Evolutionary conservation across 2,329 filamentous ascomycete genomes (phyloP).

Genomic region (Alternaria burnsii): DNA sequence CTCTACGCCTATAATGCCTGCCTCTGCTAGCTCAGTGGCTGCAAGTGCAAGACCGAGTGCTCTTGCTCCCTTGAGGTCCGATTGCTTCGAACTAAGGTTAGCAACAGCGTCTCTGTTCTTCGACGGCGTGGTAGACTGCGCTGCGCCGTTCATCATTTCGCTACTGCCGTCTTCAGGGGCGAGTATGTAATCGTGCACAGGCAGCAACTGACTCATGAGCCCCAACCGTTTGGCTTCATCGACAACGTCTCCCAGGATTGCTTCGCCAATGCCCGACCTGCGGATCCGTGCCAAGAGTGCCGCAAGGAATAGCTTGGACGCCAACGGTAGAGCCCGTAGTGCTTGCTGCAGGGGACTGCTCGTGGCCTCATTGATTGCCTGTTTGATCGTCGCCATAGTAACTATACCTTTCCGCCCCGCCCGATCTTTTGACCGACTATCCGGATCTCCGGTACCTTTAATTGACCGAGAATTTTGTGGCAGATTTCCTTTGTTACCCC

Average conservation of each 20-base stretch:
- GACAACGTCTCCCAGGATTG: slow-evolving; percentile 85
- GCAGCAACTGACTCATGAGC: slow-evolving; percentile 66
- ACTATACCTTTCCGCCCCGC: slow-evolving; percentile 65
- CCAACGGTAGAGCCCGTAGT: slow-evolving; percentile 80
- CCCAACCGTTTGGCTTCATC: slow-evolving; percentile 82
- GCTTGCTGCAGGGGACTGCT: slow-evolving; percentile 91
- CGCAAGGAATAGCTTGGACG: slow-evolving; percentile 84
- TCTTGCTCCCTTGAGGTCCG: slow-evolving; percentile 54
- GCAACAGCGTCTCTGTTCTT: slow-evolving; percentile 25
- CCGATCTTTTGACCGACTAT: slow-evolving; percentile 35
- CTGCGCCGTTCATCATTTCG: slow-evolving; percentile 17
- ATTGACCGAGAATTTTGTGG: slow-evolving; percentile 25
- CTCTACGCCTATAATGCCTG: slow-evolving; percentile 87
- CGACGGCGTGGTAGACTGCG: slow-evolving; percentile 23
- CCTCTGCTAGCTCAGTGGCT: slow-evolving; percentile 83
- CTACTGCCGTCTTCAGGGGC: slow-evolving; percentile 45
- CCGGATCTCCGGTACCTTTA: slow-evolving; percentile 33
- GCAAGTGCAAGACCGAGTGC: slow-evolving; percentile 70
- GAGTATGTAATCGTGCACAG: slow-evolving; percentile 69
- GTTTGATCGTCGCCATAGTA: slow-evolving; percentile 91
- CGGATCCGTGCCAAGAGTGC: slow-evolving; percentile 81
- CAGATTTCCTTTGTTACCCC: slow-evolving; percentile 45
- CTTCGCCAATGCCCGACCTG: slow-evolving; percentile 85
- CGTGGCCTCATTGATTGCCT: slow-evolving; percentile 93
- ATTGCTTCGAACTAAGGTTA: slow-evolving; percentile 29